These are phyloP conservation scores for Phytophthora melonis DNA, from an alignment of 352 stramenopile species.

Conservation along the genomic window DNA sequence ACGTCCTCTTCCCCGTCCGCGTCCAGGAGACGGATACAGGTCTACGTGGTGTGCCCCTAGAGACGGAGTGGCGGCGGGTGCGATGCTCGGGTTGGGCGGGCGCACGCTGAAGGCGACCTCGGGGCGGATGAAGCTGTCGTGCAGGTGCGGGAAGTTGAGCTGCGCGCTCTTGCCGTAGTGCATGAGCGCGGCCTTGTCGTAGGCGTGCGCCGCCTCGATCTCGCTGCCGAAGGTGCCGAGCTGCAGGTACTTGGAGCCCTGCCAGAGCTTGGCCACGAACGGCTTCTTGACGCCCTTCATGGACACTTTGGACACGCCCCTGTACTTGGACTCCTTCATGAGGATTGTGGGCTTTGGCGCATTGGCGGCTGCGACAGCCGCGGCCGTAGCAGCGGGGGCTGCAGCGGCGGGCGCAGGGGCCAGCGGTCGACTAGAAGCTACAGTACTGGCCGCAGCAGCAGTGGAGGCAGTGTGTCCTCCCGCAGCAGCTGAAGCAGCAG, in stretches of 20 bases:
- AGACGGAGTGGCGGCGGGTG: conserved; percentile 1
- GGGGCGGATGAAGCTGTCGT: conserved; percentile 68
- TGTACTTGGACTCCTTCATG: conserved; percentile 83
- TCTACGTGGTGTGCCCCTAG: conserved; percentile 10
- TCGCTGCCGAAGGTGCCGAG: conserved; percentile 79
- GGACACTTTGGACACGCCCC: conserved; percentile 81
- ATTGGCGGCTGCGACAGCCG: not conserved
- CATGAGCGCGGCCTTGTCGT: conserved; percentile 80
- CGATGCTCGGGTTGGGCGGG: conserved; percentile 17
- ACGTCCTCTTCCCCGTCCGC: conserved; percentile 45
- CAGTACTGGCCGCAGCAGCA: not conserved
- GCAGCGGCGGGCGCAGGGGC: not conserved
- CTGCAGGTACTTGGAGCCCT: conserved; percentile 72
- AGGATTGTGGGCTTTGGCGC: conserved; percentile 35
- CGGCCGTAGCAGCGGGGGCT: not conserved
- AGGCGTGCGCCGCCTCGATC: conserved; percentile 83
- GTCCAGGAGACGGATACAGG: conserved; percentile 30
- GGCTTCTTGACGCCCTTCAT: conserved; percentile 85
- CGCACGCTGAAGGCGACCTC: conserved; percentile 45
- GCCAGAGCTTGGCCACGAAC: conserved; percentile 80
- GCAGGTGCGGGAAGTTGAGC: conserved; percentile 85
- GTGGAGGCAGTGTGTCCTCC: not conserved
- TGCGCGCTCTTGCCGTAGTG: conserved; percentile 71
- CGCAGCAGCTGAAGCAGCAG: not conserved
- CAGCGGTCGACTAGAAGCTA: not conserved